Conservation (phyloP, 2,329 filamentous ascomycete species). For the Beauveria varroae region DNA sequence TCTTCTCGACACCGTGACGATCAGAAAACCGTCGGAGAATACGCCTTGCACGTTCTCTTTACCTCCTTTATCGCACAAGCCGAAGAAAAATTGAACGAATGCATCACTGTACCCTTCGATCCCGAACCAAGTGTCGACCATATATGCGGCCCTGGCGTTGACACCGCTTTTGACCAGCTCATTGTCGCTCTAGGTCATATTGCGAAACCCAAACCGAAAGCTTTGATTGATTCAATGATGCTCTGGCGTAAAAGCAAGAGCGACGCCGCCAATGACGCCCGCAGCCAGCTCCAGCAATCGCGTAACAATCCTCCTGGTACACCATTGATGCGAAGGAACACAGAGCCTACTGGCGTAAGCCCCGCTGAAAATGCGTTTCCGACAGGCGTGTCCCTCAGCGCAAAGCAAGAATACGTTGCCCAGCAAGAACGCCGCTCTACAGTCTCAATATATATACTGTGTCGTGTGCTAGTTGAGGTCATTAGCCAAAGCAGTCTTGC, state of each 20-base stretch:
- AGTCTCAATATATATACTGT: slow-evolving; percentile 92
- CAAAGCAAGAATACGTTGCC: slow-evolving; percentile 63
- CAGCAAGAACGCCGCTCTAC: slow-evolving; percentile 84
- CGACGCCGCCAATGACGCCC: slow-evolving; percentile 70
- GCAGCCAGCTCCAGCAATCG: slow-evolving; percentile 48
- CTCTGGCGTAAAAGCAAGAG: slow-evolving; percentile 96
- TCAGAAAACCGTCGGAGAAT: slow-evolving; percentile 92
- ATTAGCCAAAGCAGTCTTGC: slow-evolving; percentile 81
- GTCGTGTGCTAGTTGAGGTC: slow-evolving; percentile 86
- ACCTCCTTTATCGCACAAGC: slow-evolving; percentile 95
- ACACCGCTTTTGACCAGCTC: slow-evolving; percentile 86
- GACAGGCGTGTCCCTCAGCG: slow-evolving; percentile 33
- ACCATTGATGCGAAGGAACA: slow-evolving; percentile 61
- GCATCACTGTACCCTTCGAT: slow-evolving; percentile 70
- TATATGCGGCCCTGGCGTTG: slow-evolving; percentile 84
- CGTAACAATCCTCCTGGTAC: slow-evolving; percentile 35
- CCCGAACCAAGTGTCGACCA: slow-evolving; percentile 78
- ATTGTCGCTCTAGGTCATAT: slow-evolving; percentile 92
- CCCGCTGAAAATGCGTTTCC: slow-evolving; percentile 23
- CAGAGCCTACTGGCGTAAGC: slow-evolving; percentile 55
- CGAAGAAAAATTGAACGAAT: slow-evolving; percentile 91
- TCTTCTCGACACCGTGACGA: slow-evolving; percentile 68
- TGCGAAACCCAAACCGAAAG: slow-evolving; percentile 86
- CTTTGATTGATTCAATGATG: slow-evolving; percentile 95
- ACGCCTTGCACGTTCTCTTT: slow-evolving; percentile 92